Evolutionary conservation across 2,329 filamentous ascomycete species (phyloP), one percentile per base, ranked within the genome.

Genomic region (Tolypocladium amazonense): DNA sequence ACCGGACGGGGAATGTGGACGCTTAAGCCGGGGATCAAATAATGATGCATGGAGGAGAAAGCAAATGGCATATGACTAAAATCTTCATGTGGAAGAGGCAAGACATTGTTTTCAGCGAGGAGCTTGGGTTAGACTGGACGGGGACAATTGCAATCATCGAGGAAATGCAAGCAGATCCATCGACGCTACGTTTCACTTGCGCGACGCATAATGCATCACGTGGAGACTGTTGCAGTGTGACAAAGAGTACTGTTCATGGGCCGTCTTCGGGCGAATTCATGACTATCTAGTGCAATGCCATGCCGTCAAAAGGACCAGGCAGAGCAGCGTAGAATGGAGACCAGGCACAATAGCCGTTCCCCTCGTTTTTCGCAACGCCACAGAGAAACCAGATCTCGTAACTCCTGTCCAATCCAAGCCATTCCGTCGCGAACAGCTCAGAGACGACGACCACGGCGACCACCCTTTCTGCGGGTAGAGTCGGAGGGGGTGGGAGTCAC

Each of bases 401-500:
- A 71, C 68, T 72, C 71, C 69, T 70, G 69, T 69, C 68, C 69
- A 68, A 69, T 65, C 67, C 66, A 70, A 68, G 65, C 65, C 62
- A 66, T 39, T 43, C 57, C 56, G 60, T 57, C 58, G 61, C 58
- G 62, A 65, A 61, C 45, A 63, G 65, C 81, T 90, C 84, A 99
- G 81, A 99, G 90, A 96, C 94, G 93, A 84, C 94, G 94, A 97
- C 94, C 94, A 90, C 94, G 93, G 82, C 94, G 92, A 97, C 94
- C 94, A 85, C 94, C 94, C 92, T 99, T 99, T 85, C 93, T 92
- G 83, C 94, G 90, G 75, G 94, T 99, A 79, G 91, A 96, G 82
- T 99, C 94, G 80, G 94, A 99, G 73, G 95, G 94, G 64, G 94
- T 99, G 73, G 94, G 94, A 73, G 95, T 99, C 68, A 99, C 94